Evolutionary conservation across 768 basidiomycete genomes (phyloP), one percentile per base, ranked within the genome.

Genomic region (Boletus reticulatus): DNA sequence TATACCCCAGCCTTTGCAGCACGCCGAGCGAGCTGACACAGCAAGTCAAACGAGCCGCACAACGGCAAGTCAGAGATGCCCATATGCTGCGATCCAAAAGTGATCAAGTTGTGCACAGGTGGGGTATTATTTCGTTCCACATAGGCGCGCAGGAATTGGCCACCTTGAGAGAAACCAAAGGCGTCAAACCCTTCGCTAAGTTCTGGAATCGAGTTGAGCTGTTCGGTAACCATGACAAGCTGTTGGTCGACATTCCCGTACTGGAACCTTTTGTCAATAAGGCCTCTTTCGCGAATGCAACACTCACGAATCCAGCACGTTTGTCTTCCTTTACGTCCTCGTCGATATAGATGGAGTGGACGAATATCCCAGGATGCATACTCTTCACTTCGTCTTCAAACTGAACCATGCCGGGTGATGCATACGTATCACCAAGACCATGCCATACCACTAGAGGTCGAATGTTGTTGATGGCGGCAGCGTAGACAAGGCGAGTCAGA

Each of bases 31-130:
- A 85, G 62, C 59, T 84, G 81, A 69, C 92, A 94, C 24, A 89
- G 55, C 11, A 92, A 61, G 64, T 94, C 92, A 63, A 75, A 80
- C 4, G 83, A 71, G 29, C 74, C 67, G 65, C 92, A 94, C 1
- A 63, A 32, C 0, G 91, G 87, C 17, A 93, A 74, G 65, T 92
- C 89, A 7, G 88, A 84, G 38, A 93, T 77, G 27, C 92, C 92
- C 86, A 92, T 90, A 64, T 93, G 91, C 57, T 91, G 91, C 19
- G 89, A 85, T 43, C 92, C 92, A 66, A 94, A 93, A 0, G 91
- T 92, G 45, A 94, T 82, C 59, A 94, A 81, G 68, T 93, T 94
- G 68, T 85, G 75, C 4, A 93, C 75, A 0, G 85, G 85, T 1
- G 90, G 92, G 4, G 70, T 65, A 66, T 92, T 92, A 68, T 85